These are phyloP conservation scores for Russula foetens DNA, from an alignment of 768 basidiomycete genomes.

Conservation along the genomic window DNA sequence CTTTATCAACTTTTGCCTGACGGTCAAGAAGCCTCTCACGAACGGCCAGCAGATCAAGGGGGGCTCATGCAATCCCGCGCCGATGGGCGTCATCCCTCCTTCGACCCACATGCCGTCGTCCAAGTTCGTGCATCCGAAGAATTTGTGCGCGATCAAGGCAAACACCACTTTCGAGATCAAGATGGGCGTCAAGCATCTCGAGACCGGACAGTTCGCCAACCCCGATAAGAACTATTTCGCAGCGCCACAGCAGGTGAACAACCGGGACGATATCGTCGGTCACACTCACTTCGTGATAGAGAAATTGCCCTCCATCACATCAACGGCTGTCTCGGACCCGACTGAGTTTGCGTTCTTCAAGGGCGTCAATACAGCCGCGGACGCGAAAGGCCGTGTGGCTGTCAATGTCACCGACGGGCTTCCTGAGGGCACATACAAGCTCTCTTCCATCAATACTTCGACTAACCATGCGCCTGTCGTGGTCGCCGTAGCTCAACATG, in stretches of 20 bases:
- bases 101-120: slow-evolving; percentile 37
- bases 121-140: slow-evolving; percentile 37
- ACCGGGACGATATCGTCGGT: slow-evolving; percentile 37
- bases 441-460: slow-evolving; percentile 48
- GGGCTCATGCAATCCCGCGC: slow-evolving; percentile 33
- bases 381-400: slow-evolving; percentile 37
- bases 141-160: slow-evolving; percentile 33
- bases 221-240: slow-evolving; percentile 39
- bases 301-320: slow-evolving; percentile 33
- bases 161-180: slow-evolving; percentile 38
- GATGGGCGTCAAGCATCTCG: slow-evolving; percentile 31
- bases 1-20: slow-evolving; percentile 53
- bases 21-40: slow-evolving; percentile 33
- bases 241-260: slow-evolving; percentile 44
- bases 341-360: slow-evolving; percentile 57
- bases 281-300: slow-evolving; percentile 54
- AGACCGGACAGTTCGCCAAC: slow-evolving; percentile 45
- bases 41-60: slow-evolving; percentile 34
- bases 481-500: slow-evolving; percentile 54
- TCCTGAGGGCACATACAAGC: slow-evolving; percentile 48
- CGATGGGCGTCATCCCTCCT: slow-evolving; percentile 39
- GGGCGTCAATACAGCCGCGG: slow-evolving; percentile 34
- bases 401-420: slow-evolving; percentile 47
- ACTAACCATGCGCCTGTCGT: slow-evolving; percentile 53
- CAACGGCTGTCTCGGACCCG: slow-evolving; percentile 40